Evolutionary conservation across 139 green algal species (phyloP), one percentile per base, ranked within the genome.

Genomic region (Klebsormidium nitens): DNA sequence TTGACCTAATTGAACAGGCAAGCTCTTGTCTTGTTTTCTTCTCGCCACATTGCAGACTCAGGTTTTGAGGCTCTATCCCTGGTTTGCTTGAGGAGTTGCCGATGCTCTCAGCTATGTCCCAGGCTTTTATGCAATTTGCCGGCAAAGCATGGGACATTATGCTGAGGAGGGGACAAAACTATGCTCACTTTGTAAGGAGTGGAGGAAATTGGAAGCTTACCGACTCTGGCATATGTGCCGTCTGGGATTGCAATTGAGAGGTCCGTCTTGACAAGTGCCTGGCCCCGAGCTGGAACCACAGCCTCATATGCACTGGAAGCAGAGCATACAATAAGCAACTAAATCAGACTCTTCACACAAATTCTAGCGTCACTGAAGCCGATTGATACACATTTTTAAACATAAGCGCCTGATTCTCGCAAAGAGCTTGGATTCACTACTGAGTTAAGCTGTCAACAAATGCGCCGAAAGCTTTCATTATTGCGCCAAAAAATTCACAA

Each of bases 141-240:
- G n/a, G n/a, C n/a, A n/a, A n/a, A n/a, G n/a, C n/a, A n/a, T n/a
- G n/a, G n/a, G n/a, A n/a, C n/a, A n/a, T n/a, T n/a, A n/a, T n/a
- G n/a, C n/a, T n/a, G n/a, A n/a, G n/a, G n/a, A n/a, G n/a, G n/a
- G n/a, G n/a, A n/a, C n/a, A n/a, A n/a, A n/a, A n/a, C n/a, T n/a
- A n/a, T n/a, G n/a, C n/a, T n/a, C n/a, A n/a, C n/a, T n/a, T n/a
- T n/a, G n/a, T n/a, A n/a, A n/a, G n/a, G n/a, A n/a, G n/a, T n/a
- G n/a, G n/a, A n/a, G n/a, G n/a, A n/a, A 61, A 34, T 61, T 17
- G 11, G 6, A 61, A 17, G 6, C 64, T 64, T 42, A 5, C 93
- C 94, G 1, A 99, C 87, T 42, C 94, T 86, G 1, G 89, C 94
- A 63, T 99, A 99, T 4, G 93, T 97, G 55, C 88, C 91, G 6